Conservation (phyloP, 441 rosid species). For the Croton laevigatus region DNA sequence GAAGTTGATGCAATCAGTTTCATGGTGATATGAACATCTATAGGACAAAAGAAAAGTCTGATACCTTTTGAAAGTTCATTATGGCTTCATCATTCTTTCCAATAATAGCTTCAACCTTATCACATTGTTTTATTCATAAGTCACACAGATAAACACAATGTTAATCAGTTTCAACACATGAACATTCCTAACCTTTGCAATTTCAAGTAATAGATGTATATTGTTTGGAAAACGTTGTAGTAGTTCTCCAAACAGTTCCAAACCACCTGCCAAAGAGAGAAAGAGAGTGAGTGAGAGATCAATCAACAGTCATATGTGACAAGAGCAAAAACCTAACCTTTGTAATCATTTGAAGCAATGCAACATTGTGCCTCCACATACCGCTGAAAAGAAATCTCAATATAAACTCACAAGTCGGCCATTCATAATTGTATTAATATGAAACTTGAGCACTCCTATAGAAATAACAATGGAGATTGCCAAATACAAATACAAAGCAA, state of each 20-base stretch:
- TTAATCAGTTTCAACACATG: background rate
- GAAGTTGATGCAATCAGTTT: background rate
- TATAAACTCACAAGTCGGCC: constrained; percentile 7
- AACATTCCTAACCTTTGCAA: constrained; percentile 68
- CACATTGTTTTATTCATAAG: constrained; percentile 26
- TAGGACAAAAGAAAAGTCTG: constrained; percentile 15
- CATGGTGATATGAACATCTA: constrained; percentile 12
- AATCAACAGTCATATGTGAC: constrained; percentile 12
- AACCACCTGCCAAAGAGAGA: constrained; percentile 63
- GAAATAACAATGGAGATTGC: background rate
- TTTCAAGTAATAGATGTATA: constrained; percentile 82
- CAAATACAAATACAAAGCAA: constrained; percentile 2
- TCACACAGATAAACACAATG: constrained; percentile 16
- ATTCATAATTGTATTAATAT: constrained; percentile 5
- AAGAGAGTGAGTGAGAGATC: constrained; percentile 10
- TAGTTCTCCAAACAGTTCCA: constrained; percentile 82
- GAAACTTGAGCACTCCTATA: background rate
- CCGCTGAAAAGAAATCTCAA: constrained; percentile 55
- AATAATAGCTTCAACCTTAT: constrained; percentile 87
- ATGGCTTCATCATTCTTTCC: constrained; percentile 93
- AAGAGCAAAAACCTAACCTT: constrained; percentile 46
- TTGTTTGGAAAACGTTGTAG: constrained; percentile 86
- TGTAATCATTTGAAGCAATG: constrained; percentile 88
- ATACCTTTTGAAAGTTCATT: constrained; percentile 88
- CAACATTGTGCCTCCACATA: constrained; percentile 96